Percentiles rank a stretch among this genome's conserved stretches.
phyloP scores from a whole-genome alignment of 352 stramenopile genomes.

The Pythium monospermum region DNA sequence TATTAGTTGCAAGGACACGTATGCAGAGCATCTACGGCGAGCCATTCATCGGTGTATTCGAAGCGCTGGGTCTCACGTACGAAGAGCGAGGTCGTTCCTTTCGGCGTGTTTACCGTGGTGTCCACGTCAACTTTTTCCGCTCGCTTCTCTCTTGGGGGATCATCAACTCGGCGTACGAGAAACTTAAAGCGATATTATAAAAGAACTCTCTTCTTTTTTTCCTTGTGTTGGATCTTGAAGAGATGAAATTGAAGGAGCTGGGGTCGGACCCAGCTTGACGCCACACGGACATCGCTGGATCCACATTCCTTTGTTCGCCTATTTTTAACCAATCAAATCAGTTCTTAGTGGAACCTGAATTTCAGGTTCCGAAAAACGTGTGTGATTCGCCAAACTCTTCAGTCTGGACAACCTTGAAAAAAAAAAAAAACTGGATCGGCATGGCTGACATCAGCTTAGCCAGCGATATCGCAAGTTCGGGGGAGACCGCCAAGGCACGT shows the following conservation, averaged over 20 bases:
- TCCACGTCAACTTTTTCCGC: slow-evolving; percentile 87
- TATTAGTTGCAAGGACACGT: slow-evolving; percentile 61
- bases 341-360: no score
- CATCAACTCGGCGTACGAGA: slow-evolving; percentile 88
- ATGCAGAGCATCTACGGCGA: slow-evolving; percentile 82
- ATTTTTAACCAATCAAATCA: no score
- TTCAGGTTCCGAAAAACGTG: no score
- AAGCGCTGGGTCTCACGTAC: slow-evolving; percentile 69
- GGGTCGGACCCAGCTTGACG: no score
- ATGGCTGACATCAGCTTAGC: not conserved
- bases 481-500: slow-evolving; percentile 7
- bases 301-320: no score
- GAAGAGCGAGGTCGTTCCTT: slow-evolving; percentile 58
- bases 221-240: no score
- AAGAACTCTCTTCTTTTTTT: not conserved
- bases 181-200: slow-evolving; percentile 74
- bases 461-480: not conserved
- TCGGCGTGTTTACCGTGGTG: slow-evolving; percentile 71
- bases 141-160: slow-evolving; percentile 88
- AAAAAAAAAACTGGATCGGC: not conserved
- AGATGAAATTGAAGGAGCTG: no score
- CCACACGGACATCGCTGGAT: no score
- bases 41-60: slow-evolving; percentile 44
- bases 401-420: no score
- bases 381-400: no score